phyloP scores from a whole-genome alignment of 169 alveolate genomes.

The Plasmodium gallinaceum region DNA sequence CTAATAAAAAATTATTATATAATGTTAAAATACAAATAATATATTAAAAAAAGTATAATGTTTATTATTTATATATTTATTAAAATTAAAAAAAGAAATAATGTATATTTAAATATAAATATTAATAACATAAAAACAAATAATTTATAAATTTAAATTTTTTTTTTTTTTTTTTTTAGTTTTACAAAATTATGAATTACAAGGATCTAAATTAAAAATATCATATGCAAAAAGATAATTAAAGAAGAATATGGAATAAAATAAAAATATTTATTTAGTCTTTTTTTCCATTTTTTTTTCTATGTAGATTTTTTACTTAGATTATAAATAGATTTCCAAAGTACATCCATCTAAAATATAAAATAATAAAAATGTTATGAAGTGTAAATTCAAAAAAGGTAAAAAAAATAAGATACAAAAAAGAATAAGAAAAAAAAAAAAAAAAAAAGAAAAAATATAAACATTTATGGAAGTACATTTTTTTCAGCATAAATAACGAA shows the following conservation, averaged over 20 bases:
- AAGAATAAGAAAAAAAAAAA: background rate
- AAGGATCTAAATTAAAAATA: constrained; percentile 63
- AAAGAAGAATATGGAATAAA: background rate
- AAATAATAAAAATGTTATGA: constrained; percentile 1
- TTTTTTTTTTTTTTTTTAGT: constrained; percentile 32
- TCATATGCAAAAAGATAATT: constrained; percentile 71
- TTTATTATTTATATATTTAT: background rate
- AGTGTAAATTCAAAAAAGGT: background rate
- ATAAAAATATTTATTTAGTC: background rate
- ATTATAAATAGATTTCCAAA: constrained; percentile 77
- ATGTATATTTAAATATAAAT: background rate
- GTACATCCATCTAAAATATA: constrained; percentile 43
- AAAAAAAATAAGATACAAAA: constrained; percentile 7
- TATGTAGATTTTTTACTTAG: constrained; percentile 42
- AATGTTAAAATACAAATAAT: background rate
- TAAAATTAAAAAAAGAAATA: background rate
- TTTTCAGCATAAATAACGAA: too few relatives aligned
- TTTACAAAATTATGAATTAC: constrained; percentile 75
- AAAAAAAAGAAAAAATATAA: background rate
- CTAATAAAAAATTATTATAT: constrained; percentile 2
- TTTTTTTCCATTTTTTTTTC: constrained; percentile 31
- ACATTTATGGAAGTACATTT: background rate
- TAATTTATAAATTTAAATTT: constrained; percentile 7
- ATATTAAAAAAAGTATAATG: background rate
- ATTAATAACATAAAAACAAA: background rate